phyloP scores from a whole-genome alignment of 352 stramenopile species.

The Globisporangium splendens region DNA sequence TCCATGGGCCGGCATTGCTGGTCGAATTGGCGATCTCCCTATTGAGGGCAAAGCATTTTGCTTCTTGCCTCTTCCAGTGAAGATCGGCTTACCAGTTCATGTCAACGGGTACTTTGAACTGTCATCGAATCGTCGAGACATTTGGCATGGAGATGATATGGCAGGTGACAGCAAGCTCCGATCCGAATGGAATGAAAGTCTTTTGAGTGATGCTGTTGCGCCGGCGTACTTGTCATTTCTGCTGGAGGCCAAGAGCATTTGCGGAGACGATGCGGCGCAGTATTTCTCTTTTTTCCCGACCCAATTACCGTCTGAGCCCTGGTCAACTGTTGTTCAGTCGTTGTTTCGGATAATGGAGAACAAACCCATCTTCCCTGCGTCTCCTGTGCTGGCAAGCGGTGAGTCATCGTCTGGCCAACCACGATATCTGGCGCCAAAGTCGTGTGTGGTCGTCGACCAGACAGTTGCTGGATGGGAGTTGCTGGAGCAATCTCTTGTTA shows the following conservation, averaged over 20 bases:
- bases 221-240: constrained; percentile 73
- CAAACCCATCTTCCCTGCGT: constrained; percentile 42
- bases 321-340: constrained; percentile 42
- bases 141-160: constrained; percentile 84
- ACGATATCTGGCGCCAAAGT: constrained; percentile 26
- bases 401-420: background rate
- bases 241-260: constrained; percentile 40
- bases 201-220: constrained; percentile 71
- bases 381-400: constrained; percentile 9
- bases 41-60: constrained; percentile 84
- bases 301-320: constrained; percentile 43
- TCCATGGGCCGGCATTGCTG: constrained; percentile 84
- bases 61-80: constrained; percentile 90
- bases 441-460: constrained; percentile 46
- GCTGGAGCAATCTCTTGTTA: constrained; percentile 32
- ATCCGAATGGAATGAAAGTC: constrained; percentile 70
- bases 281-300: constrained; percentile 55
- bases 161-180: constrained; percentile 72
- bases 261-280: constrained; percentile 28
- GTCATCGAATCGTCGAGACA: constrained; percentile 83
- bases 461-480: constrained; percentile 35
- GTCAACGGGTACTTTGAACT: constrained; percentile 94
- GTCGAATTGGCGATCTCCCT: constrained; percentile 42
- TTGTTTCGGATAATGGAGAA: constrained; percentile 54
- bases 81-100: constrained; percentile 85